phyloP scores from a whole-genome alignment of 2,329 filamentous ascomycete species.

The Penicillium palitans region DNA sequence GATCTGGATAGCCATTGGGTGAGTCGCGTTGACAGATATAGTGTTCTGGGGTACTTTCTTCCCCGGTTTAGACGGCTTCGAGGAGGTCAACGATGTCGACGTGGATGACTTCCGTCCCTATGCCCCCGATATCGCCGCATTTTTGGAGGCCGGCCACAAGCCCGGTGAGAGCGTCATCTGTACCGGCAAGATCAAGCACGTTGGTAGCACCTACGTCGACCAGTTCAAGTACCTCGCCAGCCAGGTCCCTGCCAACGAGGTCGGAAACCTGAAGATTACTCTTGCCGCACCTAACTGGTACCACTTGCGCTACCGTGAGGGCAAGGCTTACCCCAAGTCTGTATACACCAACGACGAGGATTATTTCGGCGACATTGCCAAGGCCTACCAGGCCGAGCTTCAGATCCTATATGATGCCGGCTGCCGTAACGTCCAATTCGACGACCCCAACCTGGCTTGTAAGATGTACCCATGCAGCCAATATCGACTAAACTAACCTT shows the following conservation, averaged over 20 bases:
- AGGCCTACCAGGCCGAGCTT: slow-evolving; percentile 65
- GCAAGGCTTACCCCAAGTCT: slow-evolving; percentile 57
- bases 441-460: slow-evolving; percentile 68
- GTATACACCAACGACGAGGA: slow-evolving; percentile 60
- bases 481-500: slow-evolving; percentile 2
- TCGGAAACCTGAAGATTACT: slow-evolving; percentile 68
- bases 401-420: slow-evolving; percentile 62
- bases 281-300: slow-evolving; percentile 69
- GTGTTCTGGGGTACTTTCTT: slow-evolving; percentile 61
- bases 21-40: slow-evolving; percentile 18
- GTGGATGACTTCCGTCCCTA: slow-evolving; percentile 58
- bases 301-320: slow-evolving; percentile 62
- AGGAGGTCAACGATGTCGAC: slow-evolving; percentile 51
- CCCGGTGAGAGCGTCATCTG: slow-evolving; percentile 59
- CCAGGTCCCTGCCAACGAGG: slow-evolving; percentile 59
- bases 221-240: slow-evolving; percentile 62
- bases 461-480: slow-evolving; percentile 12
- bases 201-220: slow-evolving; percentile 57
- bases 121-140: slow-evolving; percentile 62
- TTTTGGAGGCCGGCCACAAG: slow-evolving; percentile 59
- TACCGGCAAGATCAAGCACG: slow-evolving; percentile 59
- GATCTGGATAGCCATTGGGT: not conserved
- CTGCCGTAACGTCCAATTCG: slow-evolving; percentile 66
- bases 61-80: slow-evolving; percentile 56
- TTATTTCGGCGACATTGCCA: slow-evolving; percentile 66